Evolutionary conservation across 805 yeast genomes (phyloP).

Genomic region (Saturnispora mendoncae): DNA sequence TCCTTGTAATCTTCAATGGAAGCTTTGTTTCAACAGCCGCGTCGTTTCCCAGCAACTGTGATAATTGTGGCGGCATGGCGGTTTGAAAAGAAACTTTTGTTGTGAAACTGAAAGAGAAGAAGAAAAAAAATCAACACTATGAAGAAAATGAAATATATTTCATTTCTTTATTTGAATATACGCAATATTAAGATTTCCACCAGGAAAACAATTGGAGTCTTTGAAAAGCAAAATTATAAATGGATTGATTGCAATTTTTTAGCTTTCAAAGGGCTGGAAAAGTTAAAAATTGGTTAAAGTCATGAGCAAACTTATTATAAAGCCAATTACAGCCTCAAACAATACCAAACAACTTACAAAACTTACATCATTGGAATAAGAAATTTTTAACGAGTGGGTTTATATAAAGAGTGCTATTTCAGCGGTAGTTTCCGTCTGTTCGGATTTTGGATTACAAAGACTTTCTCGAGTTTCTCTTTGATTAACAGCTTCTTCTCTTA

Average conservation of each 20-base stretch:
- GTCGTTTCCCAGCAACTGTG: conserved; percentile 4
- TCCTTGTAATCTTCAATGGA: conserved; percentile 2
- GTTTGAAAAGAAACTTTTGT: not conserved
- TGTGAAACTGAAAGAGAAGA: not conserved
- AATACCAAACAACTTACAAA: no score
- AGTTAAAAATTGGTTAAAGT: not conserved
- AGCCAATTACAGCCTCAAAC: no score
- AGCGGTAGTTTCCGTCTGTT: not conserved
- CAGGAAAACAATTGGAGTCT: no score
- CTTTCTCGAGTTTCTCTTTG: not conserved
- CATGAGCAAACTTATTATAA: no score
- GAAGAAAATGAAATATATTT: no score
- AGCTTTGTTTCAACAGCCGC: not conserved
- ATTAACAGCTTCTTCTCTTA: not conserved
- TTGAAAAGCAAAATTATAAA: no score
- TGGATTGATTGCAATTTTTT: not conserved
- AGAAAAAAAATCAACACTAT: not conserved
- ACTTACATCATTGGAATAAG: no score
- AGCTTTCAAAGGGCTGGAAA: not conserved
- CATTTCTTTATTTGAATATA: no score
- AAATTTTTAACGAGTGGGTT: no score
- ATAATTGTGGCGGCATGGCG: conserved; percentile 7
- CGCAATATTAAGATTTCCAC: no score
- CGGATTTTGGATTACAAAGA: not conserved
- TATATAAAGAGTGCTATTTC: no score